A percentile compares a stretch with the other conserved stretches of the same genome.
phyloP scores from a whole-genome alignment of 148 eudicot species.

The Fagopyrum homotropicum region DNA sequence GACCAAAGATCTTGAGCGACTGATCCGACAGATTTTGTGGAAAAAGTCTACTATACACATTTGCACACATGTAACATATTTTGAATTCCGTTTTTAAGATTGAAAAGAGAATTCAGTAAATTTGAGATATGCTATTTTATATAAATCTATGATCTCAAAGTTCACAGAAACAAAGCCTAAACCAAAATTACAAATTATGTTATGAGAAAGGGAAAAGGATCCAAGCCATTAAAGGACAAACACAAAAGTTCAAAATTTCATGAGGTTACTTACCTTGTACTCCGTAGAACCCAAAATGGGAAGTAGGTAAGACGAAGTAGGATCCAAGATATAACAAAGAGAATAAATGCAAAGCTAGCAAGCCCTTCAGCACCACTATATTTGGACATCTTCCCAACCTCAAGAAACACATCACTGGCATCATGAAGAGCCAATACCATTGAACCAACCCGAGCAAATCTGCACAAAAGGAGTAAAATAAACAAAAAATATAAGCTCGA shows the following conservation, averaged over 20 bases:
- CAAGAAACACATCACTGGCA: constrained; percentile 92
- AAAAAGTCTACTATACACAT: no score
- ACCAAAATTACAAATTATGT: constrained; percentile 49
- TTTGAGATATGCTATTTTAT: no score
- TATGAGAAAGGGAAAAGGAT: background rate
- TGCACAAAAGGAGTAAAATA: constrained; percentile 22
- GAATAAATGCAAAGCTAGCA: constrained; percentile 76
- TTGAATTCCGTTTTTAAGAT: no score
- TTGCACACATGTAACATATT: no score
- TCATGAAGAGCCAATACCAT: constrained; percentile 91
- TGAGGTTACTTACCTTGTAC: constrained; percentile 8
- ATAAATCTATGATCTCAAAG: background rate
- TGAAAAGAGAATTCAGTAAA: no score
- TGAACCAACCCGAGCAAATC: constrained; percentile 90
- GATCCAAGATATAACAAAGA: constrained; percentile 80
- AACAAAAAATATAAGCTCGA: no score
- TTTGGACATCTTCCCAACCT: constrained; percentile 96
- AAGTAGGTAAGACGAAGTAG: constrained; percentile 87
- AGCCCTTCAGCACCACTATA: constrained; percentile 73
- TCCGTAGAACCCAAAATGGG: constrained; percentile 93
- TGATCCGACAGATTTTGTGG: no score
- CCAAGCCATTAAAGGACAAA: background rate
- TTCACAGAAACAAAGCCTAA: constrained; percentile 8
- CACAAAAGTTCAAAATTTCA: background rate
- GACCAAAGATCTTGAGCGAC: no score